phyloP scores from a whole-genome alignment of 352 stramenopile species.

The Globisporangium carolinianum region DNA sequence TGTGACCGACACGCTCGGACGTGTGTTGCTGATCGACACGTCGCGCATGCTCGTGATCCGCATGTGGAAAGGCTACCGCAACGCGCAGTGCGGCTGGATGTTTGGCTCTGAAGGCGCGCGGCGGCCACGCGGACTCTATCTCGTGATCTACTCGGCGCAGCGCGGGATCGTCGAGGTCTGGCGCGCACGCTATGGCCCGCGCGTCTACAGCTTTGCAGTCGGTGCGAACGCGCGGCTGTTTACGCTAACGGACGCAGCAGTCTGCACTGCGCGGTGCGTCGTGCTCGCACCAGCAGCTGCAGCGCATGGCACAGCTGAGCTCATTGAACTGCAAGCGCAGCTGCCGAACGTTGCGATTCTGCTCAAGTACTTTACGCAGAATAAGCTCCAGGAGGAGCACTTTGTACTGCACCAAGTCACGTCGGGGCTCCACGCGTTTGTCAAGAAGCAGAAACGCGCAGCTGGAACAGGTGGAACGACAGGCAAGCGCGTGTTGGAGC shows the following conservation, averaged over 20 bases:
- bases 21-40: slow-evolving; percentile 73
- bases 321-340: slow-evolving; percentile 54
- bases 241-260: slow-evolving; percentile 37
- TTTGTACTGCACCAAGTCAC: slow-evolving; percentile 80
- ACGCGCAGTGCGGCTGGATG: slow-evolving; percentile 80
- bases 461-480: slow-evolving; percentile 11
- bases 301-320: slow-evolving; percentile 21
- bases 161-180: slow-evolving; percentile 81
- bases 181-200: slow-evolving; percentile 65
- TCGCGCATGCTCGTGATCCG: slow-evolving; percentile 74
- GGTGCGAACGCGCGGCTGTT: slow-evolving; percentile 62
- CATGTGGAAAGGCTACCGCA: slow-evolving; percentile 86
- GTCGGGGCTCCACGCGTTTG: slow-evolving; percentile 57
- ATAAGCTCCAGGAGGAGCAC: slow-evolving; percentile 84
- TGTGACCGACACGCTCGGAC: slow-evolving; percentile 67
- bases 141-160: slow-evolving; percentile 82
- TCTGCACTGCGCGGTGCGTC: slow-evolving; percentile 33
- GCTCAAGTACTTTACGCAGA: slow-evolving; percentile 83
- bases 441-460: slow-evolving; percentile 32
- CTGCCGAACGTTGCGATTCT: slow-evolving; percentile 53
- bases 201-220: slow-evolving; percentile 68
- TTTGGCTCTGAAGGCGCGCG: slow-evolving; percentile 46
- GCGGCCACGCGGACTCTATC: slow-evolving; percentile 51
- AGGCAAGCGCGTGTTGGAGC: slow-evolving; percentile 25
- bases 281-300: slow-evolving; percentile 27